phyloP scores from a whole-genome alignment of 768 basidiomycete species.

The Amanita brunnescens region DNA sequence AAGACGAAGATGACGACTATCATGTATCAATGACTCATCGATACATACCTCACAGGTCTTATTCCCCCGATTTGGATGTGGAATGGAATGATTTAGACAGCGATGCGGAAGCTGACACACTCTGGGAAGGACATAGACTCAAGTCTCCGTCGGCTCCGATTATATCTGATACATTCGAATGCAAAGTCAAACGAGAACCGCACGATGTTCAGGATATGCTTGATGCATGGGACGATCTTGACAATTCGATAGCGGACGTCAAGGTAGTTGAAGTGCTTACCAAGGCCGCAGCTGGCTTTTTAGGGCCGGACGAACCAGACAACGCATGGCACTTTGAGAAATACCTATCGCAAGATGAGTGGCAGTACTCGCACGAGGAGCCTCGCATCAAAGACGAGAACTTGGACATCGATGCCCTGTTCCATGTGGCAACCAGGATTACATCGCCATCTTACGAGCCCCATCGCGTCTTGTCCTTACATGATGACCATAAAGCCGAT shows the following conservation, averaged over 20 bases:
- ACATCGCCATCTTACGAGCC: neutral
- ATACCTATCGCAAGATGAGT: conserved; percentile 16
- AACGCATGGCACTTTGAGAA: conserved; percentile 32
- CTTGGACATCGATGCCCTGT: conserved; percentile 29
- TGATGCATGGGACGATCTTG: conserved; percentile 64
- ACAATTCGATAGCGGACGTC: conserved; percentile 32
- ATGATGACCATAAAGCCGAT: neutral
- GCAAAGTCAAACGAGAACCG: conserved; percentile 51
- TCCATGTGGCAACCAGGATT: conserved; percentile 15
- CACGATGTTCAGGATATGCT: conserved; percentile 55
- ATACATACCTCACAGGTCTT: conserved; percentile 19
- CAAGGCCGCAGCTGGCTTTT: conserved; percentile 24
- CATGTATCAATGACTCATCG: conserved; percentile 34
- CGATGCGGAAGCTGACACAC: conserved; percentile 51
- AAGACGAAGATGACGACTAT: conserved; percentile 48
- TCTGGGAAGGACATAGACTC: conserved; percentile 58
- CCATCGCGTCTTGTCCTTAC: neutral
- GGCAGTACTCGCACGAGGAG: conserved; percentile 24
- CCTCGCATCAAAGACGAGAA: conserved; percentile 40
- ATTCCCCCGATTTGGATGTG: conserved; percentile 22
- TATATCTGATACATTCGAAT: conserved; percentile 18
- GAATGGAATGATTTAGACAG: conserved; percentile 42
- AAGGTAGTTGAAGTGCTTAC: conserved; percentile 36
- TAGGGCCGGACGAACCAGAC: conserved; percentile 14
- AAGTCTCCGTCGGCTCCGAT: conserved; percentile 53